phyloP scores from a whole-genome alignment of 2,329 filamentous ascomycete genomes.

The Akanthomyces lecanii region DNA sequence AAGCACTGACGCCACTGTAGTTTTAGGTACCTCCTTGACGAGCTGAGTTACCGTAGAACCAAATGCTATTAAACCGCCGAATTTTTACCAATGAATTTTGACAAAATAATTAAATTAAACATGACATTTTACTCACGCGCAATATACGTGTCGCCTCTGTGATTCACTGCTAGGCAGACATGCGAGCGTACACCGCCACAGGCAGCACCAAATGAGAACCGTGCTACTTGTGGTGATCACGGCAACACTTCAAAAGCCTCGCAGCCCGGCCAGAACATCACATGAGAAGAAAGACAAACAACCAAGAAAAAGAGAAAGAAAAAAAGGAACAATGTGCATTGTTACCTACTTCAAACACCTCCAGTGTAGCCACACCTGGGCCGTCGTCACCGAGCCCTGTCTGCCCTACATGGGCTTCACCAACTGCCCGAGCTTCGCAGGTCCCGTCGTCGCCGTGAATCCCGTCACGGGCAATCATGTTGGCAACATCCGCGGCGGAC shows the following conservation, averaged over 20 bases:
- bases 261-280: neutral
- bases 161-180: neutral
- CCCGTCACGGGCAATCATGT: slow-evolving; percentile 13
- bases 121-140: no score
- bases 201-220: neutral
- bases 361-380: slow-evolving; percentile 50
- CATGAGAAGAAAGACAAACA: neutral
- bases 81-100: no score
- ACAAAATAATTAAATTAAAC: no score
- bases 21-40: no score
- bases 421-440: slow-evolving; percentile 42
- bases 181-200: neutral
- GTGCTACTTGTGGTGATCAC: neutral
- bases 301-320: neutral
- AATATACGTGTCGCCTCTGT: no score
- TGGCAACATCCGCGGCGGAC: slow-evolving; percentile 1
- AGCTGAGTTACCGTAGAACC: no score
- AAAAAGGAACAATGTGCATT: slow-evolving; percentile 39
- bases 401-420: slow-evolving; percentile 46
- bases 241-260: neutral
- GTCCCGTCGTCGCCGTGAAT: slow-evolving; percentile 26
- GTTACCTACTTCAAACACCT: slow-evolving; percentile 46
- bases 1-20: no score
- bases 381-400: slow-evolving; percentile 44
- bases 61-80: no score